These are phyloP conservation scores for Blastocrithidia nonstop DNA, from an alignment of 208 protist species.

Conservation along the genomic window DNA sequence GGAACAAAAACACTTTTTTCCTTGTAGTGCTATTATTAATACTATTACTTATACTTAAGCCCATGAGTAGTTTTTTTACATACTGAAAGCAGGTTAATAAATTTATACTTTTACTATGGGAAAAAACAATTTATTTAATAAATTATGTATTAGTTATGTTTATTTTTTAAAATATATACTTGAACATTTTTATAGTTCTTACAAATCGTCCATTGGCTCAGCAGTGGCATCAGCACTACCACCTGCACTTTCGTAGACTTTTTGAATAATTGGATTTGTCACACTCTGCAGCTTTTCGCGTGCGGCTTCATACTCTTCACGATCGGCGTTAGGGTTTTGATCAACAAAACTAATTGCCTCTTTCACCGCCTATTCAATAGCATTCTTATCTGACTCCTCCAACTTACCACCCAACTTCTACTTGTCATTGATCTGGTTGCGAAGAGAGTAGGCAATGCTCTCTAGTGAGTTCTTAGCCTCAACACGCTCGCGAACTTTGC, in stretches of 20 bases:
- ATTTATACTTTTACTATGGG: too few relatives aligned
- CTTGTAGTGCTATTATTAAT: too few relatives aligned
- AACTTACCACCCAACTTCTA: slow-evolving; percentile 87
- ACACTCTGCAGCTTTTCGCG: slow-evolving; percentile 87
- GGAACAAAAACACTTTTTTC: too few relatives aligned
- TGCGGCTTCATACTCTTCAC: slow-evolving; percentile 87
- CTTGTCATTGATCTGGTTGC: slow-evolving; percentile 88
- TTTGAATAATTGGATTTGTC: slow-evolving; percentile 93
- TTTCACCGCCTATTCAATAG: slow-evolving; percentile 74
- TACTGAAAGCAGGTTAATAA: too few relatives aligned
- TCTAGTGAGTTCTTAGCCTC: slow-evolving; percentile 90
- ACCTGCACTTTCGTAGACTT: slow-evolving; percentile 48
- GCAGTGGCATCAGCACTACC: slow-evolving; percentile 12
- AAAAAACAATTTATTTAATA: background rate
- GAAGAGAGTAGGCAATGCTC: slow-evolving; percentile 92
- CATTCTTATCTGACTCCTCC: slow-evolving; percentile 79
- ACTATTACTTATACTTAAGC: too few relatives aligned
- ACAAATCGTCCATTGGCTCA: slow-evolving; percentile 68
- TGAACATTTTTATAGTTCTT: slow-evolving; percentile 10
- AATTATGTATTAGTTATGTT: background rate
- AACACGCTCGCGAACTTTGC: slow-evolving; percentile 57
- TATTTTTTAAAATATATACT: background rate
- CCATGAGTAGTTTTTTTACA: too few relatives aligned
- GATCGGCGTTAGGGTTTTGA: slow-evolving; percentile 86
- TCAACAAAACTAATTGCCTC: slow-evolving; percentile 92